Base-by-base conservation (phyloP, 306 rosid genomes). In the Vigna radiata region DNA sequence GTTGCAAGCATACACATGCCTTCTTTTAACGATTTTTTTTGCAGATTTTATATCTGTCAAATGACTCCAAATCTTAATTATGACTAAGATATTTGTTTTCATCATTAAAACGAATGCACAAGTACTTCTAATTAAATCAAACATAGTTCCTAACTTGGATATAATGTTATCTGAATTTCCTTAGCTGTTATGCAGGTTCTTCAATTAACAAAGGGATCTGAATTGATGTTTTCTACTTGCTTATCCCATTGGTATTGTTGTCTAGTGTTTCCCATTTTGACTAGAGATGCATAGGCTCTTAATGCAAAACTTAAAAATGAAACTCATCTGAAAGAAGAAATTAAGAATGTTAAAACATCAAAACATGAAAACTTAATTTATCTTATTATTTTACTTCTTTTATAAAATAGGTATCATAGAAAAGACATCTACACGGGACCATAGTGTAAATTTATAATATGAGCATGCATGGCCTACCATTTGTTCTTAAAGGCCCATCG, bases 381-480 rank as follows among this genome's bases (percentile, higher is more conserved):
- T 36, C 1, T 36, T 6, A 7, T 36, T 0, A 6, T 7, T 36
- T 7, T 36, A 36, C 41, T 0, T 5, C 0, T 33, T 33, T 33
- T 33, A 33, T 33, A 36, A 36, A 39, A 39, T 39, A 39, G 11
- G 11, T 39, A 2, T 39, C n/a, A n/a, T 39, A 39, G 8, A 39
- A 39, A 3, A 8, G 13, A 2, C 3, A 43, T 43, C 2, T 43
- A 2, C 4, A 10, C 1, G 1, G 64, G 39, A 12, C 17, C 65
- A 59, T 27, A 2, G 8, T 48, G 15, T 48, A 41, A 33, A 7
- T 36, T 39, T 11, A 59, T 54, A 33, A 58, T 33, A 48, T 39
- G 74, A 65, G 48, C 46, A 75, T 81, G 81, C 46, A 75, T 81
- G 81, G 81, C 77, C 72, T 49, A 81, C 77, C 72, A 75, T 68